Evolutionary conservation across 1,284 basidiomycete species (phyloP), one percentile per base, ranked within the genome.

Genomic region (Coniferiporia sulphurascens): DNA sequence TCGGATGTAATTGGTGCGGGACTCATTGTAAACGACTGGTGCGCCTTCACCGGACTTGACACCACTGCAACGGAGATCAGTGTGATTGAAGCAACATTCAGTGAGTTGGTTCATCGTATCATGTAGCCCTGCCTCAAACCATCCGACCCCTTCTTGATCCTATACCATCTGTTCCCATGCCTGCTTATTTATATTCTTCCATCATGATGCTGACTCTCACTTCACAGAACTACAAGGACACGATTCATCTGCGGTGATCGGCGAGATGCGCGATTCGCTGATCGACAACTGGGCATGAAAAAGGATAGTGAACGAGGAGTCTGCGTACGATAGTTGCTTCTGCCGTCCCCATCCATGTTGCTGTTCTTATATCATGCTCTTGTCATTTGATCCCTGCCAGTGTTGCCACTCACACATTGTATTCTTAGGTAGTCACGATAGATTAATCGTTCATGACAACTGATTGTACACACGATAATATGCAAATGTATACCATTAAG

Each of bases 21-120:
- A 22, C 80, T 99, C 53, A 93, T 99, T 59, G 97, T 98, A 62
- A 99, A 99, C 71, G 95, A 99, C 74, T 99, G 95, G 94, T 94
- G 91, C 76, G 96, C 97, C 15, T 99, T 99, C 74, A 93, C 93
- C 34, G 95, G 95, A 45, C 80, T 96, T 46, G 95, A 98, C 71
- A 97, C 96, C 58, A 98, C 96, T 21, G 97, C 97, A 17, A 98
- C 96, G 55, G 97, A 99, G 76, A 93, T 98, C 72, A 93, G 89
- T 68, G 97, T 99, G 54, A 97, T 99, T 66, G 97, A 99, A 73
- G 94, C 95, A 41, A 84, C 94, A 41, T 99, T 99, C 83, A 95
- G 93, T 93, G 67, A 69, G 91, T 80, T 41, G 32, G 27, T 27
- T 27, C 27, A 56, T 55, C 69, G 90, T 80, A 41, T 34, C 41